Evolutionary conservation across 1,139 yeast species (phyloP).

Genomic region (Candida frijolesensis): DNA sequence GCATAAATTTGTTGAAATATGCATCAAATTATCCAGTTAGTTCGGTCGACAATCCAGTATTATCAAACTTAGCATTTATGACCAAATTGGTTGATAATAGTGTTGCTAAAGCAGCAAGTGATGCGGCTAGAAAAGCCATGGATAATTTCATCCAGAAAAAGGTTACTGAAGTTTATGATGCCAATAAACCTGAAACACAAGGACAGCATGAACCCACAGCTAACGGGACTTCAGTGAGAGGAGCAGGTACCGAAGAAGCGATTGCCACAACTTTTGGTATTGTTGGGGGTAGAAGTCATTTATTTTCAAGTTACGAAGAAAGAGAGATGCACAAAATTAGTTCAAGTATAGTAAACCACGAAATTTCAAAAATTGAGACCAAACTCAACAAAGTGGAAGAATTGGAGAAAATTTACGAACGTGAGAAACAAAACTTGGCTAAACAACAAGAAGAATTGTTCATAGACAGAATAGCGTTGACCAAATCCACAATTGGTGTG

Average conservation of each 20-base stretch:
- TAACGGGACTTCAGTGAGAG: slow-evolving; percentile 37
- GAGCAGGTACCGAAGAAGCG: slow-evolving; percentile 7
- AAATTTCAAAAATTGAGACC: slow-evolving; percentile 72
- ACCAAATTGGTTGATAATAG: slow-evolving; percentile 87
- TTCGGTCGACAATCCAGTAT: slow-evolving; percentile 87
- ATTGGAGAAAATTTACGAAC: slow-evolving; percentile 76
- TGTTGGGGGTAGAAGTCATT: slow-evolving; percentile 80
- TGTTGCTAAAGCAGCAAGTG: slow-evolving; percentile 81
- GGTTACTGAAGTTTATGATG: slow-evolving; percentile 27
- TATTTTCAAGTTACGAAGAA: slow-evolving; percentile 82
- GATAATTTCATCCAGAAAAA: slow-evolving; percentile 50
- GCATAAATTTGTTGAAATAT: slow-evolving; percentile 66
- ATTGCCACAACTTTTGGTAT: slow-evolving; percentile 62
- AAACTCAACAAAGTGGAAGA: slow-evolving; percentile 71
- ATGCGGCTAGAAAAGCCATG: slow-evolving; percentile 59
- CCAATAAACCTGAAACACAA: slow-evolving; percentile 28
- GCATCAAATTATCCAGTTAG: slow-evolving; percentile 84
- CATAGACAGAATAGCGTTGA: slow-evolving; percentile 73
- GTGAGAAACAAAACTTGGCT: slow-evolving; percentile 73
- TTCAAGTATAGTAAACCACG: slow-evolving; percentile 65
- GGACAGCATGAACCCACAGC: slow-evolving; percentile 17
- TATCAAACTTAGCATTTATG: slow-evolving; percentile 86
- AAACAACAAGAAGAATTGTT: slow-evolving; percentile 82
- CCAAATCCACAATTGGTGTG: slow-evolving; percentile 58
- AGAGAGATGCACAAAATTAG: slow-evolving; percentile 69